Evolutionary conservation across 75 land plant genomes (phyloP).

Genomic region (Picea sitchensis): DNA sequence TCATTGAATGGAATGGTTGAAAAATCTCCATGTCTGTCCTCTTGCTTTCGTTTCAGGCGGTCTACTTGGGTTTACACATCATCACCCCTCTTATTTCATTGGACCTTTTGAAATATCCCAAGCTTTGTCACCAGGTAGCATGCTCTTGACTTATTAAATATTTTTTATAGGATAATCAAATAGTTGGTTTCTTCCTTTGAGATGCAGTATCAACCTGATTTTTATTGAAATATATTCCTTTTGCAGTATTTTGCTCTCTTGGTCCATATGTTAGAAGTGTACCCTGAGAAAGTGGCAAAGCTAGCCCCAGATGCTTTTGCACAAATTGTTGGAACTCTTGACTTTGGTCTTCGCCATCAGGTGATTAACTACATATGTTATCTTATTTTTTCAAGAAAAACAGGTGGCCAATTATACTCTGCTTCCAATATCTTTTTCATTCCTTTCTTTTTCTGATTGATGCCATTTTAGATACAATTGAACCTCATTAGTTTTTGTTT

Average conservation of each 20-base stretch:
- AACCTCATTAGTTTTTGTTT: background rate
- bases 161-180: background rate
- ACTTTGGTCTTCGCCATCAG: slow-evolving; percentile 91
- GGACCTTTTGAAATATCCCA: slow-evolving; percentile 94
- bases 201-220: background rate
- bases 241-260: slow-evolving; percentile 87
- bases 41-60: slow-evolving; percentile 55
- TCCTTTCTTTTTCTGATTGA: background rate
- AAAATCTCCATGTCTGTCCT: background rate
- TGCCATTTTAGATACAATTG: background rate
- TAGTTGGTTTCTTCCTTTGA: background rate
- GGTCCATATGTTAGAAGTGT: slow-evolving; percentile 92
- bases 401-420: background rate
- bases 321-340: slow-evolving; percentile 70
- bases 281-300: slow-evolving; percentile 92
- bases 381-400: background rate
- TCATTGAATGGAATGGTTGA: background rate
- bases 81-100: slow-evolving; percentile 84
- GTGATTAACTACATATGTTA: slow-evolving; percentile 19
- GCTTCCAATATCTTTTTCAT: background rate
- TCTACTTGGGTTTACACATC: slow-evolving; percentile 86
- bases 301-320: slow-evolving; percentile 64
- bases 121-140: slow-evolving; percentile 82
- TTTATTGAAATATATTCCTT: background rate
- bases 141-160: background rate